Conservation (phyloP, 805 yeast genomes). For the Myxozyma monticola region DNA sequence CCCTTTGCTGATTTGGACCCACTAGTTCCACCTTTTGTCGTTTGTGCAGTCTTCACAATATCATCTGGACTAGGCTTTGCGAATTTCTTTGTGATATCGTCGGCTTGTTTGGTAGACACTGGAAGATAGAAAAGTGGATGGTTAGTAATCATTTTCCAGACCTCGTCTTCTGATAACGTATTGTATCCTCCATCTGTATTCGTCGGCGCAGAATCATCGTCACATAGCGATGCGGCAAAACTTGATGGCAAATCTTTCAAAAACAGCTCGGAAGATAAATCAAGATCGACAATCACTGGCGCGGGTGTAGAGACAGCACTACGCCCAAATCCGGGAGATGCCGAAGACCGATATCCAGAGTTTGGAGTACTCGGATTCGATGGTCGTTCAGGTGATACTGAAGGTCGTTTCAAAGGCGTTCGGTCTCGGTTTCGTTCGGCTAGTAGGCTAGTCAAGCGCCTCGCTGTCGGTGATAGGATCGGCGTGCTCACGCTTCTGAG, state of each 20-base stretch:
- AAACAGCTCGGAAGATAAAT: slow-evolving; percentile 23
- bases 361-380: no score
- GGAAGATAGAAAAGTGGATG: slow-evolving; percentile 36
- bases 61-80: slow-evolving; percentile 83
- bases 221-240: slow-evolving; percentile 20
- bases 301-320: no score
- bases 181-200: neutral
- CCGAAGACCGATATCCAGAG: no score
- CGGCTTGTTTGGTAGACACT: slow-evolving; percentile 37
- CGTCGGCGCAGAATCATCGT: neutral
- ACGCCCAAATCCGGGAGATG: neutral
- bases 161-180: slow-evolving; percentile 3
- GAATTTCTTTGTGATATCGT: slow-evolving; percentile 55
- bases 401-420: no score
- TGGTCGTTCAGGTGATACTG: no score
- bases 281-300: slow-evolving; percentile 3
- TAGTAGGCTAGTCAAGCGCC: slow-evolving; percentile 3
- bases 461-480: no score
- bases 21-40: slow-evolving; percentile 21
- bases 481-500: no score
- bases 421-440: slow-evolving; percentile 6
- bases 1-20: slow-evolving; percentile 1
- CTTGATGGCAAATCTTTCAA: slow-evolving; percentile 19
- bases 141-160: slow-evolving; percentile 44
- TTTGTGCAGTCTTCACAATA: slow-evolving; percentile 58